A percentile compares a stretch with the other conserved stretches of the same genome.
phyloP scores from a whole-genome alignment of 495 filamentous ascomycete genomes.

The Lindgomyces ingoldianus region DNA sequence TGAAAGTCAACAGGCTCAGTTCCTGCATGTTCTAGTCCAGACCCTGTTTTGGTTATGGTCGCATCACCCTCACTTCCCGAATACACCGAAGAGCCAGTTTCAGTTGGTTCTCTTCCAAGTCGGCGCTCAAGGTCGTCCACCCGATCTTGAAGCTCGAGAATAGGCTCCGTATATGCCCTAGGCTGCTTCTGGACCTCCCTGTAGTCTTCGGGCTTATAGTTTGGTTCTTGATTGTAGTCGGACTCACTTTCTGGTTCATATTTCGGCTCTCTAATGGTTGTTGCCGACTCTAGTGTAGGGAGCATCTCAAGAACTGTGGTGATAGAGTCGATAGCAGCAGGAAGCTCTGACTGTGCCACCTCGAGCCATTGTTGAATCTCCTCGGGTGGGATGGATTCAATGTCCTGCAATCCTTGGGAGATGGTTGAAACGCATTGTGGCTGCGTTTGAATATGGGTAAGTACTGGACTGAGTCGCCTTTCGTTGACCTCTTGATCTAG shows the following conservation, averaged over 20 bases:
- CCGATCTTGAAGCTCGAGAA: constrained; percentile 11
- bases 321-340: constrained; percentile 29
- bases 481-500: constrained; percentile 16
- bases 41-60: background rate
- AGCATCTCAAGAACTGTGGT: constrained; percentile 24
- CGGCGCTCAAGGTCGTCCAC: constrained; percentile 13
- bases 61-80: background rate
- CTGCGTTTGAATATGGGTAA: constrained; percentile 17
- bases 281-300: constrained; percentile 8
- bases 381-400: constrained; percentile 13
- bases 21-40: constrained; percentile 5
- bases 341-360: constrained; percentile 24
- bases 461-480: constrained; percentile 17
- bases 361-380: constrained; percentile 32
- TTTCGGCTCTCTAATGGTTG: background rate
- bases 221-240: background rate
- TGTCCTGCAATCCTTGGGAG: constrained; percentile 15
- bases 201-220: constrained; percentile 12
- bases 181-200: background rate
- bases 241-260: constrained; percentile 7
- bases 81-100: background rate
- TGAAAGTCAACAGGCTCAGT: constrained; percentile 9
- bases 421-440: constrained; percentile 20
- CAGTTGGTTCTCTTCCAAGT: background rate
- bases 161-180: constrained; percentile 14